Evolutionary conservation across 139 green algal species (phyloP).

Genomic region (Chlamydomonas sphaeroides): DNA sequence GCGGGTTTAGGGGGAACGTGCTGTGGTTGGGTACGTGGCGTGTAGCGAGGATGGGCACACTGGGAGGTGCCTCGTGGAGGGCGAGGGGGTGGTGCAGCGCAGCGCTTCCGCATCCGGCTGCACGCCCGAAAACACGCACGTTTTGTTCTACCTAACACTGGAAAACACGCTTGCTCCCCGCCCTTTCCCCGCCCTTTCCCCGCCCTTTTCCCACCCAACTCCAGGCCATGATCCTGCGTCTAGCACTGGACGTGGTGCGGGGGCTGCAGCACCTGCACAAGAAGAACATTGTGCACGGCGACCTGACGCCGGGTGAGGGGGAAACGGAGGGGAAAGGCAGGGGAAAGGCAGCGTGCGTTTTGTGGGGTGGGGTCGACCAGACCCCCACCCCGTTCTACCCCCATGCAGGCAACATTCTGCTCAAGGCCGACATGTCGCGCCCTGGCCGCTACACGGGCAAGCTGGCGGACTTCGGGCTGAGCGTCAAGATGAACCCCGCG

Average conservation of each 20-base stretch:
- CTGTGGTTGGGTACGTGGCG: too few species aligned
- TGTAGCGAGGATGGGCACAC: too few species aligned
- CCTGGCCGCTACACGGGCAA: constrained; percentile 18
- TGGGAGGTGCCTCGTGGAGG: too few species aligned
- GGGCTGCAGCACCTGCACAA: constrained; percentile 53
- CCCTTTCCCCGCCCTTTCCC: neutral
- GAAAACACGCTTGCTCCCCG: too few species aligned
- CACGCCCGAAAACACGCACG: too few species aligned
- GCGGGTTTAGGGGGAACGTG: too few species aligned
- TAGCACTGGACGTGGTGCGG: constrained; percentile 45
- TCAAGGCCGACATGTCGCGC: neutral
- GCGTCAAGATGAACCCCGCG: constrained; percentile 33
- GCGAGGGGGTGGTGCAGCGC: too few species aligned
- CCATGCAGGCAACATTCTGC: constrained; percentile 32
- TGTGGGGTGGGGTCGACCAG: neutral
- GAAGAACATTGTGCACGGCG: constrained; percentile 58
- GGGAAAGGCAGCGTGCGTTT: too few species aligned
- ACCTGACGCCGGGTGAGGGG: constrained; percentile 43
- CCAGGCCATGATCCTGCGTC: constrained; percentile 20
- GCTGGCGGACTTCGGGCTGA: constrained; percentile 45
- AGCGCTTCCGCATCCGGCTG: too few species aligned
- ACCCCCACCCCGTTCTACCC: neutral
- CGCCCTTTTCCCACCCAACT: neutral
- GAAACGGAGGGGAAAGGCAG: too few species aligned
- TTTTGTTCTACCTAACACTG: too few species aligned